phyloP scores from a whole-genome alignment of 75 land plant species.

The Isoetes taiwanensis region DNA sequence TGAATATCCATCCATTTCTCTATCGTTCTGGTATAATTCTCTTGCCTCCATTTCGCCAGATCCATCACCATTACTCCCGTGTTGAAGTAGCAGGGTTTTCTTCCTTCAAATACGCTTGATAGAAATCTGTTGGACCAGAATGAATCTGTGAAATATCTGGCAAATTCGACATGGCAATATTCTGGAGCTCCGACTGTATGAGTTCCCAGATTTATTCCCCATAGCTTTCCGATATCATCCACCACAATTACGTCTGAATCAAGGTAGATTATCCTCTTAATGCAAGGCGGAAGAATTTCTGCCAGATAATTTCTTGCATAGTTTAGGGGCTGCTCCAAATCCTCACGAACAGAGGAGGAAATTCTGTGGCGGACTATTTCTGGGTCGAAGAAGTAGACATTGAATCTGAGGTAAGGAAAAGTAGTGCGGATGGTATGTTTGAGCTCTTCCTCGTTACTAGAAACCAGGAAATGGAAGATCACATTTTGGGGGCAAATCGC shows the following conservation, averaged over 20 bases:
- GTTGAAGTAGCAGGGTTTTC: constrained; percentile 33
- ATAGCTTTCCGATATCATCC: constrained; percentile 65
- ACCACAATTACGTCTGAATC: constrained; percentile 78
- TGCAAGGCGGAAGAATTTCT: constrained; percentile 56
- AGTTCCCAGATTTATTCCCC: constrained; percentile 39
- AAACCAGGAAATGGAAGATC: constrained; percentile 49
- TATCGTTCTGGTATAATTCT: constrained; percentile 35
- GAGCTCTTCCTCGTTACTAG: constrained; percentile 26
- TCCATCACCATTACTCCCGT: constrained; percentile 27
- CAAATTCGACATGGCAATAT: constrained; percentile 12
- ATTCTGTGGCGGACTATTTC: constrained; percentile 31
- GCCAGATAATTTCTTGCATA: constrained; percentile 72
- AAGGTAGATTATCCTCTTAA: constrained; percentile 64
- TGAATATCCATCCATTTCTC: constrained; percentile 75
- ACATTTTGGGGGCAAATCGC: constrained; percentile 57
- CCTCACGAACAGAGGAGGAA: constrained; percentile 57
- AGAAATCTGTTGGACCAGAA: constrained; percentile 4
- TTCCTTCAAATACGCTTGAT: constrained; percentile 1
- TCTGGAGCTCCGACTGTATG: constrained; percentile 20
- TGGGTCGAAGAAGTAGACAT: constrained; percentile 40
- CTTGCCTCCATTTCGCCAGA: constrained; percentile 1
- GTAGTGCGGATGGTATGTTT: constrained; percentile 31
- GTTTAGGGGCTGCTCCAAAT: constrained; percentile 76
- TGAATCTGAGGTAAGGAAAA: constrained; percentile 66
- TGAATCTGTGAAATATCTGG: constrained; percentile 9